Base-by-base conservation (phyloP, 1,284 basidiomycete genomes). In the Malassezia obtusa region DNA sequence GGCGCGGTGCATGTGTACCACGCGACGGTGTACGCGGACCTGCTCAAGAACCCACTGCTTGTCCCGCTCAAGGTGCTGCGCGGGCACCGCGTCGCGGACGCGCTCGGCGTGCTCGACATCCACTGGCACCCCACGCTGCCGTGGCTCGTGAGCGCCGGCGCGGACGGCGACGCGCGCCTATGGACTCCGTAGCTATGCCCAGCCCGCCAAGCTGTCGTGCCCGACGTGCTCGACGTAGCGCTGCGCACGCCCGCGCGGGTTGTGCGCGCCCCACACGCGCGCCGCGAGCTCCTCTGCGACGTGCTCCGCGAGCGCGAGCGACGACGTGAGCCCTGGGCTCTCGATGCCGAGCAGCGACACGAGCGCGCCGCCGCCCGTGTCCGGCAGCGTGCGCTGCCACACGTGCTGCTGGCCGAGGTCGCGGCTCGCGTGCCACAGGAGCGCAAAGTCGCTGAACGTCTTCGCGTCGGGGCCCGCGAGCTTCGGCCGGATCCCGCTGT, bases 1-100 rank as follows among this genome's bases (percentile, higher is more conserved):
- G 94, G 92, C 25, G 85, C 87, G 35, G 86, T 96, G 62, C 94
- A 98, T 75, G 78, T 99, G 57, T 98, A 98, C 83, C 94, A 99
- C 76, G 82, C 85, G 22, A 84, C 90, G 55, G 87, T 98, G 32
- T 96, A 87, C 77, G 46, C 55, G 33, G 92, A 96, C 38, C 41
- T 61, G 74, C 86, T 91, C 81, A 90, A 88, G 54, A 91, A 95
- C 76, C 87, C 94, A 31, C 79, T 96, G 53, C 90, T 99, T 67
- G 92, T 99, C 0, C 94, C 94, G 26, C 79, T 98, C 67, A 98
- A 98, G 77, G 91, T 98, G 56, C 79, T 99, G 46, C 80, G 88
- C 30, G 92, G 90, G 25, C 94, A 98, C 76, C 78, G 81, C 47
- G 77, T 95, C 50, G 81, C 77, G 52, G 86, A 92, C 28, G 86